Evolutionary conservation across 768 basidiomycete genomes (phyloP).

Genomic region (Auricularia sp.): DNA sequence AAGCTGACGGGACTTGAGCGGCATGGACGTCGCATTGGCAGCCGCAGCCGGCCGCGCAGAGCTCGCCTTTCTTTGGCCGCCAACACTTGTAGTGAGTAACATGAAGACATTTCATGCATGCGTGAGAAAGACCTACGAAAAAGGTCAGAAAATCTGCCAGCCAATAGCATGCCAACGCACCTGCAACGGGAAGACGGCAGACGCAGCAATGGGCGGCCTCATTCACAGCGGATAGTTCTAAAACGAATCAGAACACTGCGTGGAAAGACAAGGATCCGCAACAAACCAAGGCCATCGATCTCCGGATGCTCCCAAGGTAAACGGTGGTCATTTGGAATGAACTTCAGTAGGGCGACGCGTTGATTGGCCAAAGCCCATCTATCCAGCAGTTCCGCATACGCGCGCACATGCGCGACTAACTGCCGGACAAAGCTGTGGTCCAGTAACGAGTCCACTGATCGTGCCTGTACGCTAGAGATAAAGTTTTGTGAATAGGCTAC

Average conservation of each 20-base stretch:
- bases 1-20: too few species aligned
- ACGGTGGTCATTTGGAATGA: constrained; percentile 30
- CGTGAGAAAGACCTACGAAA: constrained; percentile 45
- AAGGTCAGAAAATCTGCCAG: background rate
- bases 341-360: constrained; percentile 62
- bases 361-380: constrained; percentile 64
- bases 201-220: constrained; percentile 49
- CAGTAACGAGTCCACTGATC: constrained; percentile 18
- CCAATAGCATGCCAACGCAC: constrained; percentile 23
- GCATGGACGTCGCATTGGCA: constrained; percentile 35
- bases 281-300: constrained; percentile 21
- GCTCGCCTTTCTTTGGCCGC: constrained; percentile 36
- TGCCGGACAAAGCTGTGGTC: constrained; percentile 14
- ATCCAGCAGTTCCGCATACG: constrained; percentile 66
- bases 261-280: constrained; percentile 5
- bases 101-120: constrained; percentile 53
- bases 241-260: constrained; percentile 15
- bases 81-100: constrained; percentile 59
- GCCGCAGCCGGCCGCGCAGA: constrained; percentile 61
- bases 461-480: background rate
- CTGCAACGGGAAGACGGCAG: constrained; percentile 68
- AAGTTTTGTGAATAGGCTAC: background rate
- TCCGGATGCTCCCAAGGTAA: constrained; percentile 20
- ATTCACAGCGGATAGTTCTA: constrained; percentile 34
- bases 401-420: constrained; percentile 43